phyloP scores from a whole-genome alignment of 139 green algal species.

The Chara braunii region DNA sequence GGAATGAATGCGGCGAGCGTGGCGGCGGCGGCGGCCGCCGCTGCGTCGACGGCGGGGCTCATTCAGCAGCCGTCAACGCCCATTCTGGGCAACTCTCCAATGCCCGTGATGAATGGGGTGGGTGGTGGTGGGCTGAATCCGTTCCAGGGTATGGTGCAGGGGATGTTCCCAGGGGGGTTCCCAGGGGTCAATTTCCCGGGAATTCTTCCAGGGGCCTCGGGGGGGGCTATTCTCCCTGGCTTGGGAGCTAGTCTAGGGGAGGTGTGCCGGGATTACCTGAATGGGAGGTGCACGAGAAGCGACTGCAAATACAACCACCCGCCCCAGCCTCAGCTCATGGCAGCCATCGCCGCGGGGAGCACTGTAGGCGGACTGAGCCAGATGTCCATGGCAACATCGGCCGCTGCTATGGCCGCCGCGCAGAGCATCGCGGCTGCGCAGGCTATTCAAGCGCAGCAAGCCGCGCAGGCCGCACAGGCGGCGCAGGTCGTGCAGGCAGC shows the following conservation, averaged over 20 bases:
- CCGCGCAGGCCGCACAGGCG: constrained; percentile 28
- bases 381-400: constrained; percentile 30
- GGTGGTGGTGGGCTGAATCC: no score
- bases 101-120: no score
- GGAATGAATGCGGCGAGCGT: background rate
- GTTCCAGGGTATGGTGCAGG: no score
- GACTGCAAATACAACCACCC: constrained; percentile 24
- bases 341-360: constrained; percentile 5
- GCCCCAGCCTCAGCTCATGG: background rate
- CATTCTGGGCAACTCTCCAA: no score
- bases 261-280: constrained; percentile 17
- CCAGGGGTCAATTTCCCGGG: no score
- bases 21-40: no score
- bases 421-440: constrained; percentile 35
- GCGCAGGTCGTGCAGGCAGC: constrained; percentile 9
- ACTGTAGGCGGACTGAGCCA: constrained; percentile 12
- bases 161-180: no score
- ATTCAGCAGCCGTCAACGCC: no score
- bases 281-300: constrained; percentile 2
- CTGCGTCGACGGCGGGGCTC: no score
- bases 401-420: constrained; percentile 31
- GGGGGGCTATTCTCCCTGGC: constrained; percentile 6
- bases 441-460: background rate
- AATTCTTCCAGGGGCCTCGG: constrained; percentile 1
- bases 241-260: background rate